Evolutionary conservation across 805 yeast species (phyloP), one percentile per base, ranked within the genome.

Genomic region (Pichia cabralensis): DNA sequence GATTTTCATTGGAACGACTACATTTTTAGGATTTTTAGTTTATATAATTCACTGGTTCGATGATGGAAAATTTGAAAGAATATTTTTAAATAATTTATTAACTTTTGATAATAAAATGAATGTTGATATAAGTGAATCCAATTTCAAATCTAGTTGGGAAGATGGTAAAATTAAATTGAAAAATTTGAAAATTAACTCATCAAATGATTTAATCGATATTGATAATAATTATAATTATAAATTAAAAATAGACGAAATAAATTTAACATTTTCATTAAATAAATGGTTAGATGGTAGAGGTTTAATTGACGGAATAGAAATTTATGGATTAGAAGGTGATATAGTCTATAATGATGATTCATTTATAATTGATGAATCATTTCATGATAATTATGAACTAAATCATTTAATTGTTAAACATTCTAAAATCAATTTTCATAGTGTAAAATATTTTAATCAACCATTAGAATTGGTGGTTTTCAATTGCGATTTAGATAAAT

Each of bases 401-500:
- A 62, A 59, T 19, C 51, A 45, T 23, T 44, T 75, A 21, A 67
- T 63, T 31, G 65, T 80, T 8, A 67, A 57, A 26, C 80, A 76
- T 48, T 67, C 79, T 2, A 58, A 60, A 29, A 41, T 76, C 8
- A 62, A 30, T 12, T 34, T 46, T 23, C 44, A 41, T 22, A 62
- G 60, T 33, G 44, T 41, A 4, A 32, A 34, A 15, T 35, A 31
- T 21, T 40, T 42, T 11, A 41, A 38, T 16, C 35, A 52, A 16
- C 70, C 72, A 0, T 42, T 71, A 30, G 67, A 68, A 28, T 54
- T 82, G 16, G 61, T 77, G 3, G 58, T 82, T 2, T 81, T 78
- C 54, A 76, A 74, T 45, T 65, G 85, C 51, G 80, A 76, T 33
- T 50, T 81, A 40, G 77, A 80, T 8, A 69, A 64, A 41, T 51